A percentile compares a stretch with the other conserved stretches of the same genome.
phyloP scores from a whole-genome alignment of 1,284 basidiomycete species.

The Apiotrichum mycotoxinovorans region DNA sequence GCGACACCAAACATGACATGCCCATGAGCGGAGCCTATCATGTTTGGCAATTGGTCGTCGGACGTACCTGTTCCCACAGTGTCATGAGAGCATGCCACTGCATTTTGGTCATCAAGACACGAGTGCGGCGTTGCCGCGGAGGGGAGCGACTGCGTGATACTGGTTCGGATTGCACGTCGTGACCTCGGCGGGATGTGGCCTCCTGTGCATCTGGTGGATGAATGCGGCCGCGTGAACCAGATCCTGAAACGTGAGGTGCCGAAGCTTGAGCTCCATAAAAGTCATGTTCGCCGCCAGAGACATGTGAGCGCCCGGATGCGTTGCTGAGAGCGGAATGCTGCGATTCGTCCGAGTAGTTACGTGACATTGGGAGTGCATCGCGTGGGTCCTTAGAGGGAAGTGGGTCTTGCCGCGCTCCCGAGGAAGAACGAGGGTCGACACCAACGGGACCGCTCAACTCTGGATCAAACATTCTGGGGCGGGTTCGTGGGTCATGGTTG shows the following conservation, averaged over 20 bases:
- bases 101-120: conserved; percentile 29
- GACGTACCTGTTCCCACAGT: conserved; percentile 24
- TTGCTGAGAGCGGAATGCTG: neutral
- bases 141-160: conserved; percentile 1
- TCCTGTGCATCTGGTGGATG: no score
- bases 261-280: no score
- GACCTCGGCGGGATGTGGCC: no score
- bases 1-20: no score
- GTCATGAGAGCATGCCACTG: conserved; percentile 20
- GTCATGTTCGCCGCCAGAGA: neutral
- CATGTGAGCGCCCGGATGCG: neutral
- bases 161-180: conserved; percentile 1
- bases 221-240: no score
- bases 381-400: neutral
- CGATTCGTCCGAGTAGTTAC: neutral
- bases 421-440: neutral
- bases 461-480: no score
- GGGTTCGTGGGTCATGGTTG: no score
- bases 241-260: no score
- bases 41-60: neutral
- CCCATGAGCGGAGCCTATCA: neutral
- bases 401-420: neutral
- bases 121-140: conserved; percentile 19
- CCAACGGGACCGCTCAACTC: no score
- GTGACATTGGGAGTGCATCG: neutral